Evolutionary conservation across 2,329 filamentous ascomycete genomes (phyloP), one percentile per base, ranked within the genome.

Genomic region (Davidsoniella virescens): DNA sequence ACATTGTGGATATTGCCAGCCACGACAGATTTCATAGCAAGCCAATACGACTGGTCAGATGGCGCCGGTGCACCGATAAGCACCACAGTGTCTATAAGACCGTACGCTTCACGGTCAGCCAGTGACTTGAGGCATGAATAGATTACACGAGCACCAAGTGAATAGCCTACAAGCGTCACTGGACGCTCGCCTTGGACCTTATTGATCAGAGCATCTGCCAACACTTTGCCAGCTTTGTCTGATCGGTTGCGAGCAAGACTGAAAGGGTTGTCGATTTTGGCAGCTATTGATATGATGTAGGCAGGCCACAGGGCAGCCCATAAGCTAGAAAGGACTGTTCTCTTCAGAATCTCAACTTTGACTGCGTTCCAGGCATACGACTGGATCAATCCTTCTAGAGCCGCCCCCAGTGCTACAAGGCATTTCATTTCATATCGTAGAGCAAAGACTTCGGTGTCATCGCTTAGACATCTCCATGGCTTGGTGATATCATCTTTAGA

Each of bases 1-100:
- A 90, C 86, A 57, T 95, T 95, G 57, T 94, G 82, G 6, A 94
- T 72, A 52, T 83, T 76, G 2, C 88, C 87, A 1, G 81, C 77
- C 0, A 94, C 87, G 0, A 90, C 85, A 42, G 76, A 78, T 26
- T 86, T 77, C 56, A 94, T 77, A 37, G 76, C 70, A 42, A 80
- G 74, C 88, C 88, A 95, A 56, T 87, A 78, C 1, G 71, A 71
- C 0, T 75, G 65, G 42, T 82, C 75, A 0, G 82, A 84, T 0
- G 88, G 86, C 0, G 82, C 78, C 0, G 88, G 86, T 0, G 85
- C 74, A 2, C 88, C 88, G 52, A 95, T 83, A 5, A 95, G 65
- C 3, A 94, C 80, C 2, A 84, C 87, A 14, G 79, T 82, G 58
- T 95, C 88, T 18, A 96, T 67, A 1, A 94, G 67, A 0, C 88